These are phyloP conservation scores for Ilex paraguariensis DNA, from an alignment of 305 asterid species.

Conservation along the genomic window DNA sequence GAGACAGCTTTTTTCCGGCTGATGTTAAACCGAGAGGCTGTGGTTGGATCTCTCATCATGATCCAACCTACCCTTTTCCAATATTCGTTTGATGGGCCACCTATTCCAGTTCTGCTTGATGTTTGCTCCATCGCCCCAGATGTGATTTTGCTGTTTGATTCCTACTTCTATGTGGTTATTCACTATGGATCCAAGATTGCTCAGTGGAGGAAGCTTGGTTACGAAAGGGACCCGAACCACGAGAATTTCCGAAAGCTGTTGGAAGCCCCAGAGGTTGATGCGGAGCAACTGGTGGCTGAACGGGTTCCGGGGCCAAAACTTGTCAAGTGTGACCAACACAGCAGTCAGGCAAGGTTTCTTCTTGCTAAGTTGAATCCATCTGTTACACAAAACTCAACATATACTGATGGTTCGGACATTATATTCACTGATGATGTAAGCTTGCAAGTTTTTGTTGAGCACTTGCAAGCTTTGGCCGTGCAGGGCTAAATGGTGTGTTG, in stretches of 20 bases:
- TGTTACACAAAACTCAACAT: constrained; percentile 55
- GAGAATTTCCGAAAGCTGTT: constrained; percentile 70
- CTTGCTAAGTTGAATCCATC: constrained; percentile 93
- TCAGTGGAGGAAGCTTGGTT: constrained; percentile 88
- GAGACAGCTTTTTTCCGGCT: constrained; percentile 80
- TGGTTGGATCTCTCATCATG: constrained; percentile 77
- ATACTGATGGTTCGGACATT: constrained; percentile 52
- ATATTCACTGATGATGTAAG: constrained; percentile 85
- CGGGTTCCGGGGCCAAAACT: constrained; percentile 85
- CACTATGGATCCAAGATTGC: constrained; percentile 86
- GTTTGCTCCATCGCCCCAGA: constrained; percentile 76
- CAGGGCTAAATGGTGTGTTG: constrained; percentile 43
- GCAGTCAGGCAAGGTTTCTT: constrained; percentile 92
- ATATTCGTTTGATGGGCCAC: constrained; percentile 91
- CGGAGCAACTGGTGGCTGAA: constrained; percentile 63
- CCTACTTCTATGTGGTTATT: constrained; percentile 73
- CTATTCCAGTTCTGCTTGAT: constrained; percentile 73
- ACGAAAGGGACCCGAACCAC: constrained; percentile 61
- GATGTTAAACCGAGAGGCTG: constrained; percentile 88
- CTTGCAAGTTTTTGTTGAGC: constrained; percentile 76
- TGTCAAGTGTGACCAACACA: constrained; percentile 80
- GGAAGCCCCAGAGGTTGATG: constrained; percentile 88
- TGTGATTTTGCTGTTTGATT: constrained; percentile 82
- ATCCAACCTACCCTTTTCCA: constrained; percentile 90
- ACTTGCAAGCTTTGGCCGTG: constrained; percentile 85